Conservation (phyloP, 306 rosid species). For the Comarum palustre region DNA sequence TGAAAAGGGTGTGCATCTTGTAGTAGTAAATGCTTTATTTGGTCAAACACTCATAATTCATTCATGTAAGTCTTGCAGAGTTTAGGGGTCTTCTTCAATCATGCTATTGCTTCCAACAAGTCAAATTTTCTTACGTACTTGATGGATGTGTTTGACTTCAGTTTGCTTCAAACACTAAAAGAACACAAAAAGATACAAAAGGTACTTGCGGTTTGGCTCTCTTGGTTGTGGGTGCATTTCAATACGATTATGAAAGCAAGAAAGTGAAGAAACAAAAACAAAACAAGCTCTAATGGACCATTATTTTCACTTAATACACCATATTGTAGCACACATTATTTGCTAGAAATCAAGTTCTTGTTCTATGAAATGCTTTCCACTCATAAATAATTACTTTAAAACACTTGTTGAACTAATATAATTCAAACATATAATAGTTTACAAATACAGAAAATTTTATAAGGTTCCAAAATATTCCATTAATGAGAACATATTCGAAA, state of each 20-base stretch:
- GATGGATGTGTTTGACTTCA: slow-evolving; percentile 49
- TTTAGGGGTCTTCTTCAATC: slow-evolving; percentile 43
- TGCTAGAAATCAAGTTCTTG: not conserved
- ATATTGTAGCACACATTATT: too few species aligned
- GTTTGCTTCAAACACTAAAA: slow-evolving; percentile 19
- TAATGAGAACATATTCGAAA: too few species aligned
- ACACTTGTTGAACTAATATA: not conserved
- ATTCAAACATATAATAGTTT: too few species aligned
- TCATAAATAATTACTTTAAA: too few species aligned
- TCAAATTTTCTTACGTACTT: slow-evolving; percentile 39
- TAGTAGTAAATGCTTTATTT: slow-evolving; percentile 57
- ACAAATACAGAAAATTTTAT: too few species aligned
- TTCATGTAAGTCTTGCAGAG: slow-evolving; percentile 19
- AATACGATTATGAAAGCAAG: too few species aligned
- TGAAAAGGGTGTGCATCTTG: slow-evolving; percentile 12
- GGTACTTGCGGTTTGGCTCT: slow-evolving; percentile 14
- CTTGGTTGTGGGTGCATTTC: not conserved
- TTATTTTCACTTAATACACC: too few species aligned
- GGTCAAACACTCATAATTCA: slow-evolving; percentile 38
- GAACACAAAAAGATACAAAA: slow-evolving; percentile 50
- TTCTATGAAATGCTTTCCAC: too few species aligned
- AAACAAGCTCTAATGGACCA: not conserved
- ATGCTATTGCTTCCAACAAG: slow-evolving; percentile 25
- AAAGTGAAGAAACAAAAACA: too few species aligned
- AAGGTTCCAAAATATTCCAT: too few species aligned